Conservation (phyloP, 495 filamentous ascomycete species). For the Aspergillus baeticus region DNA sequence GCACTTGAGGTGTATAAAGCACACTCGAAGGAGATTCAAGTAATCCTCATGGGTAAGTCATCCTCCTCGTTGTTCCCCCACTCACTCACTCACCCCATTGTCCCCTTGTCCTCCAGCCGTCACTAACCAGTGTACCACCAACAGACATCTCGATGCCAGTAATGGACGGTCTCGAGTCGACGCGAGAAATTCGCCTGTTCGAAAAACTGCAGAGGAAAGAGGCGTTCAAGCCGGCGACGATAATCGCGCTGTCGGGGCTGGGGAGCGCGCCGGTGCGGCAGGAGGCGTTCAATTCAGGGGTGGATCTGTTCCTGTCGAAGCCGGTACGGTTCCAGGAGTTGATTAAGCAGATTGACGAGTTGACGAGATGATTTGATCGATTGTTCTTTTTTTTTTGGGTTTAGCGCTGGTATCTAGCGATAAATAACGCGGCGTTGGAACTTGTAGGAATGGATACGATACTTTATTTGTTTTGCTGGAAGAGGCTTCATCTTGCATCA, state of each 20-base stretch:
- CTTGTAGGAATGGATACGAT: too few relatives aligned
- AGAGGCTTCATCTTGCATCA: too few relatives aligned
- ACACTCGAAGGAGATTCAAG: slow-evolving; percentile 1
- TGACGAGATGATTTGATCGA: background rate
- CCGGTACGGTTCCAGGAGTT: slow-evolving; percentile 9
- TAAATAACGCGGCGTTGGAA: too few relatives aligned
- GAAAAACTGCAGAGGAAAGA: slow-evolving; percentile 4
- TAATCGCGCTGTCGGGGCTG: slow-evolving; percentile 10
- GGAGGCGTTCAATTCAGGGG: slow-evolving; percentile 11
- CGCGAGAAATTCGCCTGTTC: slow-evolving; percentile 12
- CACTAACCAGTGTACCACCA: too few relatives aligned
- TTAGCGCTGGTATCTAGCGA: too few relatives aligned
- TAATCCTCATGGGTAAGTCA: slow-evolving; percentile 14
- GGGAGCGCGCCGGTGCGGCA: slow-evolving; percentile 6
- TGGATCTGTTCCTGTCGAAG: slow-evolving; percentile 14
- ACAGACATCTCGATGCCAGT: slow-evolving; percentile 20
- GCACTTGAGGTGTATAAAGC: slow-evolving; percentile 11
- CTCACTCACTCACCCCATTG: background rate
- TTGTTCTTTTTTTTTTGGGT: background rate
- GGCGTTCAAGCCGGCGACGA: slow-evolving; percentile 2
- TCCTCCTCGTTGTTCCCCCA: background rate
- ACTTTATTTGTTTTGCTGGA: too few relatives aligned
- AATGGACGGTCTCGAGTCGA: slow-evolving; percentile 16
- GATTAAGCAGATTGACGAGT: slow-evolving; percentile 7
- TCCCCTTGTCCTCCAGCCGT: too few relatives aligned